A percentile compares a stretch with the other conserved stretches of the same genome.
These are phyloP conservation scores for Candida piceae DNA, from an alignment of 805 yeast species.

Conservation along the genomic window DNA sequence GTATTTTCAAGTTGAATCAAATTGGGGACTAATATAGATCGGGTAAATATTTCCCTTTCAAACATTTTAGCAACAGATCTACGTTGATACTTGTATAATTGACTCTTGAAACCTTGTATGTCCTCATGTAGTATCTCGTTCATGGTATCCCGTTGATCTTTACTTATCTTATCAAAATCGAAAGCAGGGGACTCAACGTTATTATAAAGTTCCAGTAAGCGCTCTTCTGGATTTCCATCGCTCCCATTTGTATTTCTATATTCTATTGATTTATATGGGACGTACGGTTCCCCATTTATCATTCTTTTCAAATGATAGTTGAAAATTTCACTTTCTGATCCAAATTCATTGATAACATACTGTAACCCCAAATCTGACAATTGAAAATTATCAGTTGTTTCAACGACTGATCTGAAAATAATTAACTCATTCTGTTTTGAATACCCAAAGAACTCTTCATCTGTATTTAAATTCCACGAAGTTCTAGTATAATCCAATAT, in stretches of 20 bases:
- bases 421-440: constrained; percentile 4
- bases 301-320: constrained; percentile 36
- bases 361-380: constrained; percentile 3
- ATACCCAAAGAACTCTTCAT: constrained; percentile 5
- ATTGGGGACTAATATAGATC: constrained; percentile 21
- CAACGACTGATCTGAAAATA: constrained; percentile 6
- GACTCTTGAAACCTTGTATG: constrained; percentile 44
- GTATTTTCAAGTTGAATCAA: constrained; percentile 2
- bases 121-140: constrained; percentile 25
- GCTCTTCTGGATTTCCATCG: constrained; percentile 11
- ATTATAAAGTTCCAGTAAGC: constrained; percentile 33
- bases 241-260: constrained; percentile 6
- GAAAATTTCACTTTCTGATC: constrained; percentile 4
- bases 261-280: not conserved
- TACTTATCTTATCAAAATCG: constrained; percentile 15
- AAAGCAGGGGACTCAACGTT: constrained; percentile 29
- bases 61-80: constrained; percentile 58
- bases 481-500: constrained; percentile 37
- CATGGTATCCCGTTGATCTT: constrained; percentile 17
- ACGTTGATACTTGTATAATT: constrained; percentile 54
- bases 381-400: not conserved
- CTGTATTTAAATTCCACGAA: constrained; percentile 32
- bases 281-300: constrained; percentile 16
- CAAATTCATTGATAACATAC: not conserved
- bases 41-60: constrained; percentile 40